These are phyloP conservation scores for Elsinoe fawcettii DNA, from an alignment of 2,329 filamentous ascomycete genomes.

Conservation along the genomic window DNA sequence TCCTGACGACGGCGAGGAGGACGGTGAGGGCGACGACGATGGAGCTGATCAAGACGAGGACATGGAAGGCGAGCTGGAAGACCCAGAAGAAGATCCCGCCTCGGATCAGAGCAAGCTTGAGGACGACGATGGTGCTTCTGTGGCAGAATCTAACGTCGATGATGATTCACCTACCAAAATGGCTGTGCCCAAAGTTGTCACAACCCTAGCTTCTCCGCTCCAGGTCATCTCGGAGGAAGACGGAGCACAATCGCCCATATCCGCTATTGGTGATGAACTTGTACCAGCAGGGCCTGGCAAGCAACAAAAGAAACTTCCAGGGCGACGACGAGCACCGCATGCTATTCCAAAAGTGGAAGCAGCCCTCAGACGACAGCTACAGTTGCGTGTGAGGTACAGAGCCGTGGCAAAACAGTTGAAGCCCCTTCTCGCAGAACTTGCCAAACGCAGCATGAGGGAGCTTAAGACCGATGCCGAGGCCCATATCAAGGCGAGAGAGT, in stretches of 20 bases:
- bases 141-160: slow-evolving; percentile 20
- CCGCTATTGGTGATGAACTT: slow-evolving; percentile 16
- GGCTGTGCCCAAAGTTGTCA: slow-evolving; percentile 22
- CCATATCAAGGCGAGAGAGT: slow-evolving; percentile 49
- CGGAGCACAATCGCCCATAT: slow-evolving; percentile 12
- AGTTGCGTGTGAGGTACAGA: slow-evolving; percentile 59
- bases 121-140: slow-evolving; percentile 1
- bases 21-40: slow-evolving; percentile 17
- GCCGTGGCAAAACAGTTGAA: slow-evolving; percentile 56
- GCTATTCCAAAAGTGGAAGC: slow-evolving; percentile 39
- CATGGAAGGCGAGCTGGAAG: slow-evolving; percentile 8
- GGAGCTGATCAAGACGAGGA: slow-evolving; percentile 16
- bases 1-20: slow-evolving; percentile 2
- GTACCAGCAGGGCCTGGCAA: slow-evolving; percentile 7
- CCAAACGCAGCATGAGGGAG: slow-evolving; percentile 51
- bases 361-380: slow-evolving; percentile 50
- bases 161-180: slow-evolving; percentile 40
- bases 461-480: slow-evolving; percentile 48
- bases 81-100: neutral
- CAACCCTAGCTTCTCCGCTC: slow-evolving; percentile 6
- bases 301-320: slow-evolving; percentile 20
- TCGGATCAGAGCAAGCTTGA: slow-evolving; percentile 12
- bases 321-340: slow-evolving; percentile 42
- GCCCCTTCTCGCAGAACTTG: slow-evolving; percentile 57
- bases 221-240: slow-evolving; percentile 6